A percentile compares a stretch with the other conserved stretches of the same genome.
Conservation (phyloP, 2,329 filamentous ascomycete species). For the Nannizziopsis barbatae region DNA sequence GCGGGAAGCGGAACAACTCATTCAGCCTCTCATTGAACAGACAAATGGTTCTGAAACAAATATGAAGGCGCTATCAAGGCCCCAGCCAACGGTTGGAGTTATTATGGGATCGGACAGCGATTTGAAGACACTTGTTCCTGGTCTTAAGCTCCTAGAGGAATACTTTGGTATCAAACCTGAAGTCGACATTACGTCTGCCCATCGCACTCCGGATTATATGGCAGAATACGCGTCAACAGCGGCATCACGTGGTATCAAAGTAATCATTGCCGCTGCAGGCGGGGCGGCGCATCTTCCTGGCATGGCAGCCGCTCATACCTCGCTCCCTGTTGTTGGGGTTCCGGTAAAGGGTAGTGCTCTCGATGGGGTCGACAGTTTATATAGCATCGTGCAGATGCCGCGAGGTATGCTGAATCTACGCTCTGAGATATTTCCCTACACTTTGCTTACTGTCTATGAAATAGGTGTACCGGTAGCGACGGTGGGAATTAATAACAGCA, state of each 20-base stretch:
- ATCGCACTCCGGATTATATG: slow-evolving; percentile 63
- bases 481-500: slow-evolving; percentile 69
- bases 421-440: neutral
- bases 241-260: slow-evolving; percentile 54
- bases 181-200: slow-evolving; percentile 42
- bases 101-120: slow-evolving; percentile 42
- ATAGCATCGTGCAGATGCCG: slow-evolving; percentile 70
- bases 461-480: slow-evolving; percentile 61
- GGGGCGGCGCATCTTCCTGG: slow-evolving; percentile 63
- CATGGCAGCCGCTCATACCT: slow-evolving; percentile 62
- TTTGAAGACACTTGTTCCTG: slow-evolving; percentile 35
- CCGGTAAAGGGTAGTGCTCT: slow-evolving; percentile 63
- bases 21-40: slow-evolving; percentile 57
- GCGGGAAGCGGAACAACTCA: slow-evolving; percentile 54
- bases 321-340: slow-evolving; percentile 64
- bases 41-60: slow-evolving; percentile 53
- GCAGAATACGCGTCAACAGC: slow-evolving; percentile 54
- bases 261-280: slow-evolving; percentile 65
- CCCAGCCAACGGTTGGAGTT: slow-evolving; percentile 32
- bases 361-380: slow-evolving; percentile 59
- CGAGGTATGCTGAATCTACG: slow-evolving; percentile 33
- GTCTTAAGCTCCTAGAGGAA: slow-evolving; percentile 34
- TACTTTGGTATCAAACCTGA: slow-evolving; percentile 35
- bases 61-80: slow-evolving; percentile 14
- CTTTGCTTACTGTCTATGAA: slow-evolving; percentile 12